These are phyloP conservation scores for Aspergillus hancockii DNA, from an alignment of 495 filamentous ascomycete genomes.

Conservation along the genomic window DNA sequence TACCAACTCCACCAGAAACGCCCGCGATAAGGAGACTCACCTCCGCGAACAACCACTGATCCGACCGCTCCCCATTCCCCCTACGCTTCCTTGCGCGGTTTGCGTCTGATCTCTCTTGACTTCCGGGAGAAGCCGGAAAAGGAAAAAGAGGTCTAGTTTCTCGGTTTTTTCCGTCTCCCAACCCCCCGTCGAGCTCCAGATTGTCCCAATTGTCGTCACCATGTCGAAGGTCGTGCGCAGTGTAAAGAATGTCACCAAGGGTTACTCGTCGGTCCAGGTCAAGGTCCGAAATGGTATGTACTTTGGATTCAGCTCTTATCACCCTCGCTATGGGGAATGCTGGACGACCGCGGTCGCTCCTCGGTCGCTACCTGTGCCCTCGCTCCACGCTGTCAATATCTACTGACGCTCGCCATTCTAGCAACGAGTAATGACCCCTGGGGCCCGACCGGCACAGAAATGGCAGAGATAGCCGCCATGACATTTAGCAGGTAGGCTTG, in stretches of 20 bases:
- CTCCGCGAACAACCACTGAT: neutral
- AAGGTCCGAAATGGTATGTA: constrained; percentile 98
- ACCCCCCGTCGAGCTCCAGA: constrained; percentile 21
- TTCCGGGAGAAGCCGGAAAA: neutral
- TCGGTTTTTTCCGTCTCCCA: constrained; percentile 9
- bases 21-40: constrained; percentile 8
- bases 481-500: constrained; percentile 88
- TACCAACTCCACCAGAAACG: constrained; percentile 1
- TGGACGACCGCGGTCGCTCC: constrained; percentile 2
- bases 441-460: constrained; percentile 97
- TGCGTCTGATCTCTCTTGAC: neutral
- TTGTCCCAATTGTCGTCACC: constrained; percentile 28
- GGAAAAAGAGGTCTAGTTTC: neutral
- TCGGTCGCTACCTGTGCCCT: constrained; percentile 1
- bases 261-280: constrained; percentile 94
- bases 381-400: neutral
- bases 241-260: constrained; percentile 99
- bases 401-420: constrained; percentile 31
- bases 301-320: constrained; percentile 5
- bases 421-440: constrained; percentile 99
- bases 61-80: neutral
- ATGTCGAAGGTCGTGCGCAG: constrained; percentile 99
- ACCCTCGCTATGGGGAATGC: neutral
- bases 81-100: neutral
- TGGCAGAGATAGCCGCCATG: constrained; percentile 97